Percentiles rank a stretch among this genome's conserved stretches.
These are phyloP conservation scores for Mycena crocata DNA, from an alignment of 768 basidiomycete species.

Conservation along the genomic window DNA sequence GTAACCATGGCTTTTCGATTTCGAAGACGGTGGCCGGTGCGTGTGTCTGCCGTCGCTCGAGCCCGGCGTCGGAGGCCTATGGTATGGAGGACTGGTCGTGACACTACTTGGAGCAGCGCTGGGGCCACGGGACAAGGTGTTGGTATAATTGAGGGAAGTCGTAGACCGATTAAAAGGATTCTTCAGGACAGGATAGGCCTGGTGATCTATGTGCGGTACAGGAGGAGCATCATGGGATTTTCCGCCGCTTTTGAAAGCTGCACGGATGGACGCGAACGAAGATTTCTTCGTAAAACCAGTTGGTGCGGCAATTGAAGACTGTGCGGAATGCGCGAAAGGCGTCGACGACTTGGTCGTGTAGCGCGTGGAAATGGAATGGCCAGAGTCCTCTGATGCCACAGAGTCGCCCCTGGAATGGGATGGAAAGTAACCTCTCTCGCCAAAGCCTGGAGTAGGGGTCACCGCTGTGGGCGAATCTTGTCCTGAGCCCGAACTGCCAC, in stretches of 20 bases:
- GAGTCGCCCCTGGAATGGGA: conserved; percentile 84
- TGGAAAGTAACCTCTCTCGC: conserved; percentile 71
- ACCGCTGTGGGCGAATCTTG: conserved; percentile 74
- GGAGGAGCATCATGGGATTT: conserved; percentile 77
- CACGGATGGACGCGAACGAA: conserved; percentile 88
- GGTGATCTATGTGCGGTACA: conserved; percentile 76
- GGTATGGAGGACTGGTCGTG: conserved; percentile 62
- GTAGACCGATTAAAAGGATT: conserved; percentile 88
- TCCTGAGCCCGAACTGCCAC: conserved; percentile 52
- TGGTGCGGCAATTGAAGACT: conserved; percentile 74
- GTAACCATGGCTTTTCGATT: conserved; percentile 67
- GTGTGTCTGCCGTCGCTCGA: conserved; percentile 55
- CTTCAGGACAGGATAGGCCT: conserved; percentile 77
- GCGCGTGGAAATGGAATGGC: conserved; percentile 67
- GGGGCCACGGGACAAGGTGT: conserved; percentile 48
- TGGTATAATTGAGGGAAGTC: conserved; percentile 74
- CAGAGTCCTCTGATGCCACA: conserved; percentile 80
- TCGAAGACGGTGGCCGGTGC: conserved; percentile 49
- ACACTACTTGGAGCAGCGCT: conserved; percentile 48
- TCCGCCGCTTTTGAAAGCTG: conserved; percentile 80
- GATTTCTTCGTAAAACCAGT: conserved; percentile 82
- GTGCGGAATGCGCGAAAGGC: conserved; percentile 77
- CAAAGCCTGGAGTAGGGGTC: conserved; percentile 58
- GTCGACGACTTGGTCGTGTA: conserved; percentile 58
- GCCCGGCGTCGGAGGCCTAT: conserved; percentile 71